Percentiles rank a stretch among this genome's conserved stretches.
phyloP scores from a whole-genome alignment of 2,329 filamentous ascomycete species.

The Claviceps quebecensis region DNA sequence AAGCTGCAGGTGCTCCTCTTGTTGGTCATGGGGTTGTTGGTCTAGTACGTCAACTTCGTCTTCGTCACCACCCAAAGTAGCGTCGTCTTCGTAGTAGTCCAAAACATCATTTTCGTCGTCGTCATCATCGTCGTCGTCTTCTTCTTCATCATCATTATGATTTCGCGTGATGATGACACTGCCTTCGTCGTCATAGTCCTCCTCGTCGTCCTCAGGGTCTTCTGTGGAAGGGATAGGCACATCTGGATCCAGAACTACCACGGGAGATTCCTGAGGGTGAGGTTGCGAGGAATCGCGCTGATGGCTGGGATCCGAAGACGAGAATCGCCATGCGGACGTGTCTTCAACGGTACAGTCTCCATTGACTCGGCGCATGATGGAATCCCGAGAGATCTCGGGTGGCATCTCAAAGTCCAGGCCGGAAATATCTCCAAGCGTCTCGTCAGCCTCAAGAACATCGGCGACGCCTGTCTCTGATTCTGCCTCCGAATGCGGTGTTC shows the following conservation, averaged over 20 bases:
- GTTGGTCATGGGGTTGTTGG: not conserved
- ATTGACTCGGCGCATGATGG: slow-evolving; percentile 79
- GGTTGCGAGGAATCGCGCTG: slow-evolving; percentile 35
- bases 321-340: slow-evolving; percentile 50
- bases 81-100: slow-evolving; percentile 51
- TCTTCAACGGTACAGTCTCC: slow-evolving; percentile 41
- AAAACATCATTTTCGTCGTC: slow-evolving; percentile 45
- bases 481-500: slow-evolving; percentile 27
- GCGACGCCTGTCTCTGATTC: slow-evolving; percentile 17
- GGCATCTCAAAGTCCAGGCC: slow-evolving; percentile 52
- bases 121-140: slow-evolving; percentile 44
- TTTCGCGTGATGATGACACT: slow-evolving; percentile 54
- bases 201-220: slow-evolving; percentile 45
- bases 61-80: slow-evolving; percentile 37
- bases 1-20: not conserved
- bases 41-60: slow-evolving; percentile 20
- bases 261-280: not conserved
- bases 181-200: slow-evolving; percentile 36
- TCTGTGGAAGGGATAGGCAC: slow-evolving; percentile 82
- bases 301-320: slow-evolving; percentile 44
- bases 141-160: slow-evolving; percentile 46
- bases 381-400: slow-evolving; percentile 79
- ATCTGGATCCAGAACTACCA: slow-evolving; percentile 57
- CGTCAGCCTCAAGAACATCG: slow-evolving; percentile 39
- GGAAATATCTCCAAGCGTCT: slow-evolving; percentile 45